Evolutionary conservation across 805 yeast species (phyloP), one percentile per base, ranked within the genome.

Genomic region (Yamadazyma scolyti): DNA sequence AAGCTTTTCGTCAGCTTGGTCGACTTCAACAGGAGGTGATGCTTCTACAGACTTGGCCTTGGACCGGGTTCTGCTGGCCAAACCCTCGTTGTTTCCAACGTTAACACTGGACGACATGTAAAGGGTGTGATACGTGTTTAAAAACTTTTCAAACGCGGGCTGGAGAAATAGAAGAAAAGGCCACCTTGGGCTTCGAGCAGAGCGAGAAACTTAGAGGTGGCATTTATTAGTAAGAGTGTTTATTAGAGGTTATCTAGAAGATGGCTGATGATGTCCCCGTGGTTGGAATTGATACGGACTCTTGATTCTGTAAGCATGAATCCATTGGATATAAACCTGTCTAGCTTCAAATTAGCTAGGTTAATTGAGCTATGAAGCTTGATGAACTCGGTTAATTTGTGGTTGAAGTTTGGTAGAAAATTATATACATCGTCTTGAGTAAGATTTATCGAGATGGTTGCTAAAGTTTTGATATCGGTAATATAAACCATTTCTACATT

Each of bases 391-490:
- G 51, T 43, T 9, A 58, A 33, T 21, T 35, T 35, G 20, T 31
- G 28, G 20, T 44, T 33, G 17, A 52, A 37, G 3, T 39, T 31
- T 8, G 37, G 27, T 8, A 30, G 11, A 25, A 36, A 17, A 4
- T 21, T 23, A 18, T 10, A 23, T 6, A 47, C 16, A 27, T 57
- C 63, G 4, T 19, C 27, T 4, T 35, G 32, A 1, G 56, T 54
- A 5, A 57, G 43, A 13, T 43, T 47, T 5, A 57, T 32, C 2
- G 46, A 35, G 2, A 56, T 48, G 25, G 51, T 39, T 15, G 44
- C 37, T 17, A 58, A 34, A 20, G 44, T 42, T 14, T 31, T 40
- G 23, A 44, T 32, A 9, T 17, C 13, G 10, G 31, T 23, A 3
- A 12, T 6, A 17, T 37, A 40, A 2, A 25, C 22, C 13, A 40